A percentile compares a stretch with the other conserved stretches of the same genome.
Conservation (phyloP, 2,329 filamentous ascomycete species). For the Epicoccum sorghinum region DNA sequence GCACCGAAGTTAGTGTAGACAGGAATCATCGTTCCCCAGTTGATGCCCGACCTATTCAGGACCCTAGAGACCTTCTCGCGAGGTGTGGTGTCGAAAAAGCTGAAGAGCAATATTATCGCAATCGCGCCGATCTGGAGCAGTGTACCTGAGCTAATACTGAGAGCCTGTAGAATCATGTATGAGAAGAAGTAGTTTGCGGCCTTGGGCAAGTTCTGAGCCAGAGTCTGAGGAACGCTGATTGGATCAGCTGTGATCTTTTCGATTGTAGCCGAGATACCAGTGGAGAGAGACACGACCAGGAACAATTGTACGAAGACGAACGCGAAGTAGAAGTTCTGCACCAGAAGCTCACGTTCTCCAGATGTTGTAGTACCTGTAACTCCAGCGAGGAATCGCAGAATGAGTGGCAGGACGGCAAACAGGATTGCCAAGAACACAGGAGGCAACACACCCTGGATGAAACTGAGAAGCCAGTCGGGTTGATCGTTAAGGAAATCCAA, state of each 20-base stretch:
- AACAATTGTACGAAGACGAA: slow-evolving; percentile 97
- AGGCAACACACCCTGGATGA: slow-evolving; percentile 86
- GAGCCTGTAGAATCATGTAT: slow-evolving; percentile 94
- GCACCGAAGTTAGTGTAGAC: slow-evolving; percentile 97
- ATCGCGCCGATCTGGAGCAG: slow-evolving; percentile 83
- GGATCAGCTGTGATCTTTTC: slow-evolving; percentile 69
- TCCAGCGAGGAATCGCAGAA: slow-evolving; percentile 74
- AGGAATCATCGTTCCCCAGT: slow-evolving; percentile 94
- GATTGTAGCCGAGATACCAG: slow-evolving; percentile 71
- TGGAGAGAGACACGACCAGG: slow-evolving; percentile 85
- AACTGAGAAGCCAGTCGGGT: slow-evolving; percentile 65
- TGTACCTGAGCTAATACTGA: slow-evolving; percentile 88
- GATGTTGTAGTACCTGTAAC: slow-evolving; percentile 84
- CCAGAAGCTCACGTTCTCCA: slow-evolving; percentile 76
- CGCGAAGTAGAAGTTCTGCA: slow-evolving; percentile 90
- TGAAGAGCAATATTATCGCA: slow-evolving; percentile 77
- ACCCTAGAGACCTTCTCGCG: slow-evolving; percentile 85
- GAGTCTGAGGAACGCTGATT: slow-evolving; percentile 68
- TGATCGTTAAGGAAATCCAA: slow-evolving; percentile 71
- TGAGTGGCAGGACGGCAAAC: slow-evolving; percentile 79
- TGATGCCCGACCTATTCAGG: slow-evolving; percentile 75
- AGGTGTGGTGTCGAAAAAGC: slow-evolving; percentile 81
- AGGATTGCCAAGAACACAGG: slow-evolving; percentile 77
- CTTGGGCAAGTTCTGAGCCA: slow-evolving; percentile 81
- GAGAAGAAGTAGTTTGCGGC: slow-evolving; percentile 98